These are phyloP conservation scores for Mortierella sp. DNA, from an alignment of 371 early-diverging fungal species.

Conservation along the genomic window DNA sequence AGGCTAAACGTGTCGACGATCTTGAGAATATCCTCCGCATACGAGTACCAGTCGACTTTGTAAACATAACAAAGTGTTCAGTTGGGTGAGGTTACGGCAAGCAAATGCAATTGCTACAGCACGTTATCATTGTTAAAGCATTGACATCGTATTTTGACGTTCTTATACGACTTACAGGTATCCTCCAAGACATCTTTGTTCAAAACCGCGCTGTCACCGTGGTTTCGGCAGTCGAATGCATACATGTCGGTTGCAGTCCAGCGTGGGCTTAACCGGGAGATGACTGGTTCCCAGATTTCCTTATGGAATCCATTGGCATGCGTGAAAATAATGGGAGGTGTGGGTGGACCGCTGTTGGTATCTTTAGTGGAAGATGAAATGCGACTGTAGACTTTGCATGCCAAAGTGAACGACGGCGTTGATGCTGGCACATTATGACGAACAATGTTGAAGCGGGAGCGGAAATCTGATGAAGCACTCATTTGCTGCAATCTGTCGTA, in stretches of 20 bases:
- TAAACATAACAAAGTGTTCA: background rate
- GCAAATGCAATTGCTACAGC: too few relatives aligned
- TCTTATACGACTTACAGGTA: slow-evolving; percentile 37
- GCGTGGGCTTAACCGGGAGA: slow-evolving; percentile 24
- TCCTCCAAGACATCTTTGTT: slow-evolving; percentile 42
- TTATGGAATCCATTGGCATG: slow-evolving; percentile 53
- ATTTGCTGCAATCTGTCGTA: background rate
- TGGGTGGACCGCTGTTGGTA: background rate
- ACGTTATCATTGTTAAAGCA: too few relatives aligned
- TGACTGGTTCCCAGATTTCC: slow-evolving; percentile 53
- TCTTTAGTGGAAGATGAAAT: background rate
- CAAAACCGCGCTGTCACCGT: slow-evolving; percentile 45
- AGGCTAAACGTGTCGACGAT: slow-evolving; percentile 38
- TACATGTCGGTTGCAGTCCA: slow-evolving; percentile 42
- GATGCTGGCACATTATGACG: slow-evolving; percentile 32
- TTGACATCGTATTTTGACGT: too few relatives aligned
- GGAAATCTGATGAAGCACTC: slow-evolving; percentile 6
- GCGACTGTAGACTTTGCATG: slow-evolving; percentile 43
- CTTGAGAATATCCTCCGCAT: slow-evolving; percentile 40
- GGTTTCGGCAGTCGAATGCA: slow-evolving; percentile 49
- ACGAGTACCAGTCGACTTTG: slow-evolving; percentile 46
- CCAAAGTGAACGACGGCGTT: slow-evolving; percentile 28
- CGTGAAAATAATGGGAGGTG: slow-evolving; percentile 31
- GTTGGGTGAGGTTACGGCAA: too few relatives aligned
- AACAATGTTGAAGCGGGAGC: slow-evolving; percentile 28